Evolutionary conservation across 2,329 filamentous ascomycete genomes (phyloP).

Genomic region (Tolypocladium ophioglossoides): DNA sequence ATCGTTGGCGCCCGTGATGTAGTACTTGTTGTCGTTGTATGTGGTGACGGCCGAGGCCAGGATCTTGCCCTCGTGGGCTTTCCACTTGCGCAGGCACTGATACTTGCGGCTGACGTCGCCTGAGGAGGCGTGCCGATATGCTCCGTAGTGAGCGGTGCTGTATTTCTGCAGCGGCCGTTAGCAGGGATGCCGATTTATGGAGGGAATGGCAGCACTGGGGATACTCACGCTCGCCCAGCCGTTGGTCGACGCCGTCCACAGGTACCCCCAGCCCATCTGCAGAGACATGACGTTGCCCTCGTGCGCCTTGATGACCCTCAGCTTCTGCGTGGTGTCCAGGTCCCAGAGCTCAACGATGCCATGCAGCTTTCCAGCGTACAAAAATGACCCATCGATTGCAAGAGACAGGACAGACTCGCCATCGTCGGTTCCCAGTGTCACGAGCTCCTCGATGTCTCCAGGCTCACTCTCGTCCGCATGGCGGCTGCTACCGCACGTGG

Average conservation of each 20-base stretch:
- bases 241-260: constrained; percentile 83
- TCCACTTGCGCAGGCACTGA: constrained; percentile 66
- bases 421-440: constrained; percentile 50
- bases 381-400: constrained; percentile 77
- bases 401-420: constrained; percentile 63
- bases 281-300: constrained; percentile 77
- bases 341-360: constrained; percentile 96
- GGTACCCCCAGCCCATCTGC: constrained; percentile 71
- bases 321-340: constrained; percentile 81
- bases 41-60: constrained; percentile 70
- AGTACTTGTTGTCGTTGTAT: constrained; percentile 65
- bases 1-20: constrained; percentile 90
- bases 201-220: neutral
- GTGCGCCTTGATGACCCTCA: constrained; percentile 76
- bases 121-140: constrained; percentile 36
- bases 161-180: constrained; percentile 40
- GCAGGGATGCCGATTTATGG: accelerated
- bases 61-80: constrained; percentile 78
- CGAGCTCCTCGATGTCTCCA: constrained; percentile 58
- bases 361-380: constrained; percentile 81
- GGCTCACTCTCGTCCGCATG: constrained; percentile 32
- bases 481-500: constrained; percentile 5
- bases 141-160: constrained; percentile 53
- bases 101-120: constrained; percentile 66
- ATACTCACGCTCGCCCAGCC: constrained; percentile 68